Evolutionary conservation across 208 protist species (phyloP), one percentile per base, ranked within the genome.

Genomic region (Strigomonas galati): DNA sequence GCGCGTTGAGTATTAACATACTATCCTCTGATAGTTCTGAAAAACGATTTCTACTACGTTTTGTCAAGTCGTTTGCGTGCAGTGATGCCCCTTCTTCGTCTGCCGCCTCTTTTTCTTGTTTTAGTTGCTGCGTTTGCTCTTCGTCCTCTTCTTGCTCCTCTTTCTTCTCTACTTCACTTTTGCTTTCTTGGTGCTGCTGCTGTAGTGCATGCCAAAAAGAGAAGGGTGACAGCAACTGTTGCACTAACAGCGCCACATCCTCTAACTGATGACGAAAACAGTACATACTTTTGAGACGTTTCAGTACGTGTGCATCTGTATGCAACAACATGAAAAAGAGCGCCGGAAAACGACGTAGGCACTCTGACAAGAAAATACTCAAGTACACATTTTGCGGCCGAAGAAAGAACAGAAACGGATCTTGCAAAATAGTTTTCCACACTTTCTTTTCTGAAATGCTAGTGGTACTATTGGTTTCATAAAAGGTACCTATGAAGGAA

Each of bases 331-430:
- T 19, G 1, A 19, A 46, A 19, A 46, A 15, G 1, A 93, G 66
- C 35, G 87, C 55, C 4, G 87, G 87, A 59, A 85, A 90, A 31
- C 79, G 76, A 15, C 76, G 75, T 46, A 91, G 75, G 10, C 78
- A 65, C 31, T 91, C 82, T 19, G 74, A 67, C 26, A 93, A 52
- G 56, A 91, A 89, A 54, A 81, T 77, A 60, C 80, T 87, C 2
- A 93, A 51, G 26, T 82, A 78, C 0, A 84, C 55, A 72, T 93
- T 90, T 28, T 74, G 66, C 0, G 78, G 72, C 10, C 87, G 84
- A 37, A 81, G 37, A 58, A 89, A 89, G 56, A 93, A 91, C 35
- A 79, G 79, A 14, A 56, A 48, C 1, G 74, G 57, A 57, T 82
- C 68, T 0, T 72, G 77, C 21, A 70, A 65, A 40, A 85, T 51